A percentile compares a stretch with the other conserved stretches of the same genome.
phyloP scores from a whole-genome alignment of 2,329 filamentous ascomycete genomes.

The Neonectria faginata region DNA sequence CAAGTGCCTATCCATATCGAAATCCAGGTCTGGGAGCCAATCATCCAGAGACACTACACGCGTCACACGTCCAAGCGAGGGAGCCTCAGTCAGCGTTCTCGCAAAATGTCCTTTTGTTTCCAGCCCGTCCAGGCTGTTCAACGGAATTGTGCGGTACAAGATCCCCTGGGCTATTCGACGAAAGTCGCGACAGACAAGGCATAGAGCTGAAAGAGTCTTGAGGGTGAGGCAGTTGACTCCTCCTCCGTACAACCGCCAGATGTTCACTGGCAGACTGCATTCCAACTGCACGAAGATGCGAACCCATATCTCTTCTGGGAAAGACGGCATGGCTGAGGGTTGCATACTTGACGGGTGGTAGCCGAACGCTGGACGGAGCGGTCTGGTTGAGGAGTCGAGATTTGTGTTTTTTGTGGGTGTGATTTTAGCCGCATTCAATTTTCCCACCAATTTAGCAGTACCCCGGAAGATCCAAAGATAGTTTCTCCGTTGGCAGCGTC shows the following conservation, averaged over 20 bases:
- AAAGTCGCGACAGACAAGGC: constrained; percentile 24
- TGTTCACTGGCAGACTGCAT: constrained; percentile 1
- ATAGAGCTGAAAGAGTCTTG: constrained; percentile 11
- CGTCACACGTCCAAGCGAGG: neutral
- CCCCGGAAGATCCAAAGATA: neutral
- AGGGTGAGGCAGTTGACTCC: neutral
- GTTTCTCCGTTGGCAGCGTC: neutral
- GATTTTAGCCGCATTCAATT: neutral
- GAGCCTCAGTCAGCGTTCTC: no score
- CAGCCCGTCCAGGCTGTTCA: neutral
- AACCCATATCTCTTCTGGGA: neutral
- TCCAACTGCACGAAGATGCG: constrained; percentile 2
- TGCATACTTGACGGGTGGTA: neutral
- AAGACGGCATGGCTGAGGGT: neutral
- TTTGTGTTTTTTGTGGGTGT: no score
- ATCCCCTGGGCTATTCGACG: constrained; percentile 16
- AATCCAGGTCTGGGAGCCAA: neutral
- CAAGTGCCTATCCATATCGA: neutral
- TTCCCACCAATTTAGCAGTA: neutral
- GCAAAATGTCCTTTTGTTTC: no score
- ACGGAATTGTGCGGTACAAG: constrained; percentile 1
- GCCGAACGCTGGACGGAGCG: neutral
- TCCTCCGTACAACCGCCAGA: constrained; percentile 19
- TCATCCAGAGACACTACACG: neutral
- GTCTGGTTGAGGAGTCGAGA: neutral